Evolutionary conservation across 345 rosid species (phyloP), one percentile per base, ranked within the genome.

Genomic region (Garcia nutans): DNA sequence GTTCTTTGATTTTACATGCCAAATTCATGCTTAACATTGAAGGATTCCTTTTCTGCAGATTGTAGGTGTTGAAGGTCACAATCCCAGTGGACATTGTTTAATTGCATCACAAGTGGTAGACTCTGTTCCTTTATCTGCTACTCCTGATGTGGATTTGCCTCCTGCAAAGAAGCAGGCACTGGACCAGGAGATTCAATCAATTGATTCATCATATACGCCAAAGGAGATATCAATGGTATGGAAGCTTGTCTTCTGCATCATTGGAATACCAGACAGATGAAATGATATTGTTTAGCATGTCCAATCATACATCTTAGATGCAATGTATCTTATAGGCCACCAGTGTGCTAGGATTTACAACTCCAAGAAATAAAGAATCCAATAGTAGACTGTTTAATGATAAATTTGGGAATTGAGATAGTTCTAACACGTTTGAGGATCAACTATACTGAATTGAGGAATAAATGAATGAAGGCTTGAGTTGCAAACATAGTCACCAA

Each of bases 61-160:
- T 73, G 91, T 96, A 58, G 98, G 94, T 74, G 71, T 96, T 81
- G 92, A 90, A 81, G 99, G 98, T 74, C 84, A 88, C 71, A 96
- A 96, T 86, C 98, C 97, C 68, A 93, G 98, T 81, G 98, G 98
- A 52, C 98, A 96, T 76, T 93, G 93, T 88, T 85, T 96, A 64
- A 89, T 88, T 47, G 97, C 96, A 64, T 89, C 98, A 20, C 89
- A 93, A 78, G 74, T 92, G 42, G 69, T 93, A 16, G 98, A 91
- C 73, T 81, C 82, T 70, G 78, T 90, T 85, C 97, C 96, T 74
- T 66, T 88, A 58, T 77, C 89, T 31, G 55, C 33, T 73, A 61
- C 74, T 70, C 73, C 67, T 78, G 91, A 84, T 65, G 59, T 28
- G 13, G 72, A 80, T 82, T 64, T 78, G 78, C 98, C 68, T 84